Evolutionary conservation across 179 eudicot genomes (phyloP).

Genomic region (Drosera spatulata): DNA sequence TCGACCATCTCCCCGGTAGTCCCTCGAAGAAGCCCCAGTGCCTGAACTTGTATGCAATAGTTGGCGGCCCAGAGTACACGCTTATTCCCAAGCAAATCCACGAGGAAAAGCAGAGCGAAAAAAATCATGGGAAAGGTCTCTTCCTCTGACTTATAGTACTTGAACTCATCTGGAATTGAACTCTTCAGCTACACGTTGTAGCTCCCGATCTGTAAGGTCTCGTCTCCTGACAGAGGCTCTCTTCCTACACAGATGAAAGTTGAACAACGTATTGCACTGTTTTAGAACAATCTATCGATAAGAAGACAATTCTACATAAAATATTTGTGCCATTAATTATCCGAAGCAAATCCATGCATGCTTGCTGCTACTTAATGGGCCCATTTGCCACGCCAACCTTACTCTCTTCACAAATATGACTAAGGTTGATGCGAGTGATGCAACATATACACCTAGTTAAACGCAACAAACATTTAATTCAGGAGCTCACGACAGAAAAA

Average conservation of each 20-base stretch:
- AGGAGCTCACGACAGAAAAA: no score
- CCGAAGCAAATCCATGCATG: no score
- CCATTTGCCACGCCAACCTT: no score
- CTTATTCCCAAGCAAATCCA: slow-evolving; percentile 76
- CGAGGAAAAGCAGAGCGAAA: slow-evolving; percentile 68
- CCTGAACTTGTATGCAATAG: slow-evolving; percentile 65
- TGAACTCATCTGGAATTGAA: slow-evolving; percentile 51
- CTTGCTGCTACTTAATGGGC: no score
- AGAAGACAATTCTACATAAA: no score
- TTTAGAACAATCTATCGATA: no score
- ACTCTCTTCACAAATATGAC: no score
- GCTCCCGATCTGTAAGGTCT: slow-evolving; percentile 46
- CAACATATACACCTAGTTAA: no score
- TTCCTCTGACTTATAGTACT: slow-evolving; percentile 61
- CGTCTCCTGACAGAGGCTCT: slow-evolving; percentile 64
- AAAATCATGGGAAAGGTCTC: slow-evolving; percentile 58
- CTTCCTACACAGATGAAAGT: slow-evolving; percentile 24
- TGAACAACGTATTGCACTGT: no score
- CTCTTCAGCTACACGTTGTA: slow-evolving; percentile 63
- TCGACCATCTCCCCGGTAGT: slow-evolving; percentile 60
- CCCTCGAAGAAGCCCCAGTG: slow-evolving; percentile 96
- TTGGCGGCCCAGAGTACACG: slow-evolving; percentile 72
- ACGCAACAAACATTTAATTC: no score
- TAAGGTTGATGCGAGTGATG: no score
- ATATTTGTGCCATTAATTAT: no score